Percentiles rank a stretch among this genome's conserved stretches.
phyloP scores from a whole-genome alignment of 805 yeast genomes.

The Naumovozyma dairenensis region DNA sequence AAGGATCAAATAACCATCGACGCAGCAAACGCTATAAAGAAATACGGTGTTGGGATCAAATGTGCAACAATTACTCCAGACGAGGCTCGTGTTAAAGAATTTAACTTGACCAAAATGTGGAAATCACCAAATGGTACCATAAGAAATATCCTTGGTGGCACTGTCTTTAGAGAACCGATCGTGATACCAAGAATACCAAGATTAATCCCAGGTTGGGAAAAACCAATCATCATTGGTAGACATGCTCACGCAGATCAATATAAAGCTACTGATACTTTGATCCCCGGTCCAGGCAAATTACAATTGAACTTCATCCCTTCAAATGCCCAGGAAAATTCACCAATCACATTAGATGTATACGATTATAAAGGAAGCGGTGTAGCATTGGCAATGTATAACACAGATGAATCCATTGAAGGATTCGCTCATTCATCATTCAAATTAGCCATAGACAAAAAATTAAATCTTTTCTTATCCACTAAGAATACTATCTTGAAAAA shows the following conservation, averaged over 20 bases:
- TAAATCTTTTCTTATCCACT: conserved; percentile 61
- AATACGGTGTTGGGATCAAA: conserved; percentile 73
- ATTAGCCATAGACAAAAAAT: conserved; percentile 53
- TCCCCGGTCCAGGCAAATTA: conserved; percentile 52
- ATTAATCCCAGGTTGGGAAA: conserved; percentile 69
- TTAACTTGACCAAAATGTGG: conserved; percentile 71
- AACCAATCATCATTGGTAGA: conserved; percentile 78
- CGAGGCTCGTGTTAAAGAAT: conserved; percentile 69
- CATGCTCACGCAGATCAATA: conserved; percentile 82
- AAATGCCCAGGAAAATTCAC: conserved; percentile 38
- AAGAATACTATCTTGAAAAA: conserved; percentile 75
- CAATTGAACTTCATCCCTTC: conserved; percentile 57
- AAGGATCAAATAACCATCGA: conserved; percentile 67
- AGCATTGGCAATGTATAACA: conserved; percentile 75
- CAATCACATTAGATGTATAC: conserved; percentile 35
- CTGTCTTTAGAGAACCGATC: conserved; percentile 78
- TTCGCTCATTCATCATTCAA: conserved; percentile 76
- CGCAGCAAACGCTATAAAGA: conserved; percentile 64
- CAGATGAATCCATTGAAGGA: conserved; percentile 65
- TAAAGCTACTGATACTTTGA: conserved; percentile 65
- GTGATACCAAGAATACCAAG: conserved; percentile 71
- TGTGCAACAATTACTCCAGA: conserved; percentile 85
- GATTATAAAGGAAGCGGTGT: conserved; percentile 55
- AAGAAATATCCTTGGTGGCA: conserved; percentile 72
- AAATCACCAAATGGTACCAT: conserved; percentile 78